phyloP scores from a whole-genome alignment of 345 rosid genomes.

The Durio zibethinus region DNA sequence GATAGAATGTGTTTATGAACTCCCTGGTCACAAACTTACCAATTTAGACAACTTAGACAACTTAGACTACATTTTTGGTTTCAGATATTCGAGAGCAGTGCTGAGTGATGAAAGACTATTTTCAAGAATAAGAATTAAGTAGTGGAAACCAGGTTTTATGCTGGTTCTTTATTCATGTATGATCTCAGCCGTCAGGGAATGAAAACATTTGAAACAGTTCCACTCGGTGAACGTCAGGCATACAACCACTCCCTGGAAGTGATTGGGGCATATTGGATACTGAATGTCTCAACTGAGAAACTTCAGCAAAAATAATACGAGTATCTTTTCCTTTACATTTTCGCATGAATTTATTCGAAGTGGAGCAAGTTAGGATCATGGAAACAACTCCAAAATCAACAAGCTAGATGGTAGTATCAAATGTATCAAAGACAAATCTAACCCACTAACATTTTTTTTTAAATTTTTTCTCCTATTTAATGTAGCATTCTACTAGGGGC shows the following conservation, averaged over 20 bases:
- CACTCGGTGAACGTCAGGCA: not conserved
- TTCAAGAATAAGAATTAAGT: not conserved
- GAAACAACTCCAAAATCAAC: constrained; percentile 29
- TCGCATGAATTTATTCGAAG: constrained; percentile 1
- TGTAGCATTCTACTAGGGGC: not conserved
- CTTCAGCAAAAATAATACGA: not conserved
- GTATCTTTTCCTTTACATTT: not conserved
- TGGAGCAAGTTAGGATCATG: constrained; percentile 31
- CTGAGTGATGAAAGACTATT: not conserved
- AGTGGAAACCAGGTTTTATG: not conserved
- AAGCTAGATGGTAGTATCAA: not conserved
- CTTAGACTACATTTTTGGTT: no score
- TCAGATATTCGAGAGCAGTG: not conserved
- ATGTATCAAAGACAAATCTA: constrained; percentile 1
- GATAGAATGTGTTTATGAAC: not conserved
- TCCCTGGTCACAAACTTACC: no score
- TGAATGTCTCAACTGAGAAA: not conserved
- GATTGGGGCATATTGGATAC: not conserved
- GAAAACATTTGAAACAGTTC: not conserved
- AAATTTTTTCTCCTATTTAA: not conserved
- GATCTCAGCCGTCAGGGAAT: not conserved
- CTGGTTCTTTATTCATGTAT: no score
- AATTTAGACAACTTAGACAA: no score
- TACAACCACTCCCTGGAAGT: not conserved
- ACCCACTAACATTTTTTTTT: constrained; percentile 12